These are phyloP conservation scores for Trichoderma gracile DNA, from an alignment of 2,329 filamentous ascomycete genomes.

Conservation along the genomic window DNA sequence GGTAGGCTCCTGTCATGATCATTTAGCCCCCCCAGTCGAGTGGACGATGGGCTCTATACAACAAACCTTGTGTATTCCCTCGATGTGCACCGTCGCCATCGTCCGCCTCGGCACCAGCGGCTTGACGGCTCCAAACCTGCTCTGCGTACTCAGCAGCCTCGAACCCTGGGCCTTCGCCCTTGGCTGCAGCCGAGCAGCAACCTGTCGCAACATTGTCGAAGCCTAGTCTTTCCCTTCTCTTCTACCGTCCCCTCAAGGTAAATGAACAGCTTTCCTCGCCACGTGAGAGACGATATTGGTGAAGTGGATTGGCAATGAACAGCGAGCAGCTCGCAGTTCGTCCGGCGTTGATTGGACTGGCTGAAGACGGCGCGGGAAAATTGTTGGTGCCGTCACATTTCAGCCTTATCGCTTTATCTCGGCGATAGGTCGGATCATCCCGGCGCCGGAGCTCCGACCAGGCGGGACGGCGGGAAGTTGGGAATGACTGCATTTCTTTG, in stretches of 20 bases:
- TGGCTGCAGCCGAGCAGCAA: conserved; percentile 38
- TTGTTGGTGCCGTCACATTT: conserved; percentile 18
- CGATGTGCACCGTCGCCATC: conserved; percentile 40
- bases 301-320: neutral
- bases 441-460: conserved; percentile 26
- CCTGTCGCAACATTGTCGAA: conserved; percentile 40
- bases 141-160: conserved; percentile 31
- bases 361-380: conserved; percentile 8
- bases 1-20: conserved; percentile 63
- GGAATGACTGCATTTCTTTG: no score
- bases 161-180: conserved; percentile 33
- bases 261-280: no score
- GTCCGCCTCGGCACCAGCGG: conserved; percentile 30
- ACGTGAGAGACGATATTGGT: neutral
- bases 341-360: neutral
- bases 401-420: conserved; percentile 17
- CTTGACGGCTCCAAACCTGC: conserved; percentile 24
- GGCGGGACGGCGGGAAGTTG: neutral
- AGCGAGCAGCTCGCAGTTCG: conserved; percentile 3
- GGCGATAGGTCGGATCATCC: conserved; percentile 32
- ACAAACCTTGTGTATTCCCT: conserved; percentile 41
- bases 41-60: no score
- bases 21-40: neutral
- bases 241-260: neutral
- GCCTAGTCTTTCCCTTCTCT: neutral